These are phyloP conservation scores for Allomyces javanicus DNA, from an alignment of 192 early-diverging fungal species.

Conservation along the genomic window DNA sequence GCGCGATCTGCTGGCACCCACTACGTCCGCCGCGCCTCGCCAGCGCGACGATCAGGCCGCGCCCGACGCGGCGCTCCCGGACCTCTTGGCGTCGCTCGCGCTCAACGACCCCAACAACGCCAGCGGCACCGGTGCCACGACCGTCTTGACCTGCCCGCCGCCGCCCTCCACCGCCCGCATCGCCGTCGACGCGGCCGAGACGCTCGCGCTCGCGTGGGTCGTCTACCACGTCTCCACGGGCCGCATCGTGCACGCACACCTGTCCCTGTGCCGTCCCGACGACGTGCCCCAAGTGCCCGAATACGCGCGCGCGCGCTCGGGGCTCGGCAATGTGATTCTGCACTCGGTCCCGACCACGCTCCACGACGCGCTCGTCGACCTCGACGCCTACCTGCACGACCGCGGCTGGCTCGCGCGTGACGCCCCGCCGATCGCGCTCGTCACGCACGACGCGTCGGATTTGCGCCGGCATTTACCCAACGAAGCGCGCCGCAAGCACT, in stretches of 20 bases:
- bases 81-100: conserved; percentile 3
- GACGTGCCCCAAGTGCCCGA: conserved; percentile 2
- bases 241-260: conserved; percentile 10
- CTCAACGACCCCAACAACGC: conserved; percentile 15
- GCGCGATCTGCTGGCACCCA: conserved; percentile 15
- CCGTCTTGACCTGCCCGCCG: background rate
- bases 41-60: background rate
- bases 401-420: conserved; percentile 31
- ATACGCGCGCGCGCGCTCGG: background rate
- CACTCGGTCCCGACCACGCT: conserved; percentile 24
- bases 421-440: conserved; percentile 40
- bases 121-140: conserved; percentile 26
- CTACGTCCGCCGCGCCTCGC: background rate
- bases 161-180: background rate
- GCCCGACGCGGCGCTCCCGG: background rate
- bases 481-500: conserved; percentile 41
- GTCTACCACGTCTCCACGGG: conserved; percentile 9
- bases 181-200: conserved; percentile 16
- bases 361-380: conserved; percentile 34
- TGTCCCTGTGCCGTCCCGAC: conserved; percentile 9
- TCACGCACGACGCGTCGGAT: conserved; percentile 51
- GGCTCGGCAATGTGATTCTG: background rate
- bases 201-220: conserved; percentile 16
- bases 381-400: conserved; percentile 31
- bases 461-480: conserved; percentile 44